Conservation (phyloP, 257 asterid species). For the Solanum pimpinellifolium region DNA sequence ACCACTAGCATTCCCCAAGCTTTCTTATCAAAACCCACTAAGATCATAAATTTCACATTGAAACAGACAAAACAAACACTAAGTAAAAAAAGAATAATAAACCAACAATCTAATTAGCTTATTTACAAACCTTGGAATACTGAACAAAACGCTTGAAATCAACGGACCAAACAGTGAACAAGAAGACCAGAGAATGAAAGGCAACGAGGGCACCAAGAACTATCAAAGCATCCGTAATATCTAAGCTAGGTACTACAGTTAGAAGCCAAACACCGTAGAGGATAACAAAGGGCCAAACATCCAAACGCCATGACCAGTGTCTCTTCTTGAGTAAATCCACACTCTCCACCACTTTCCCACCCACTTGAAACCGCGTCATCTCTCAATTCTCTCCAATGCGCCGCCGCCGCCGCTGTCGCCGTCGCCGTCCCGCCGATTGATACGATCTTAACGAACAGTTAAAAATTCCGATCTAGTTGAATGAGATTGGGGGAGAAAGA, state of each 20-base stretch:
- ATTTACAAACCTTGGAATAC: constrained; percentile 51
- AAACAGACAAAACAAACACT: neutral
- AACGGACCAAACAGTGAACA: constrained; percentile 92
- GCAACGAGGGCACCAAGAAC: constrained; percentile 55
- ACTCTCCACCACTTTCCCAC: constrained; percentile 93
- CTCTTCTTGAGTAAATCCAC: constrained; percentile 74
- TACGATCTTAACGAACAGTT: neutral
- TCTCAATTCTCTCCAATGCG: neutral
- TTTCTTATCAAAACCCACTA: neutral
- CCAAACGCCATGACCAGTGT: constrained; percentile 87
- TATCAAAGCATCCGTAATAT: constrained; percentile 66
- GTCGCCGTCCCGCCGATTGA: neutral
- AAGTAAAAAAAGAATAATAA: neutral
- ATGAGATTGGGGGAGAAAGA: neutral
- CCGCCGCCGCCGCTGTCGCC: neutral
- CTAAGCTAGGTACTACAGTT: constrained; percentile 68
- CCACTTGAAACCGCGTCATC: constrained; percentile 72
- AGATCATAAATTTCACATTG: neutral
- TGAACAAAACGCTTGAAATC: constrained; percentile 76
- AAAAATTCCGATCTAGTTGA: neutral
- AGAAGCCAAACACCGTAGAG: constrained; percentile 66
- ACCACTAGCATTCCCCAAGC: neutral
- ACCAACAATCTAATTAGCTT: neutral
- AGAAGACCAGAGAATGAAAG: constrained; percentile 60
- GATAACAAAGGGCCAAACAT: constrained; percentile 72